These are phyloP conservation scores for Trichosporon sp. DNA, from an alignment of 1,284 basidiomycete genomes.

Conservation along the genomic window DNA sequence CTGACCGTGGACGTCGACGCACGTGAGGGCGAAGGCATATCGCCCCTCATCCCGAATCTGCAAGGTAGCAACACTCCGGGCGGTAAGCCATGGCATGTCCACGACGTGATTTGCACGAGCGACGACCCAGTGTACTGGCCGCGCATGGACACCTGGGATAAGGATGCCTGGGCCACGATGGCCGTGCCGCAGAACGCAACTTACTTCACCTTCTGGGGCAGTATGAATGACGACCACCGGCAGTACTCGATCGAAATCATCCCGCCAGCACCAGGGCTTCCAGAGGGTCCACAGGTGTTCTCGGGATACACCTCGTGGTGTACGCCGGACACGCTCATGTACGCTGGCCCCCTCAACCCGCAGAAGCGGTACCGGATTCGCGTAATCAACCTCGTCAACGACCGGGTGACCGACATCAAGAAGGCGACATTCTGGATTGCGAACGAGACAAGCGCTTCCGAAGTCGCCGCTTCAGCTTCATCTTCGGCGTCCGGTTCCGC, in stretches of 20 bases:
- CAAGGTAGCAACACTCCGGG: neutral
- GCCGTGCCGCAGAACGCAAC: neutral
- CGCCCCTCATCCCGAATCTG: neutral
- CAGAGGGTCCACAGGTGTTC: neutral
- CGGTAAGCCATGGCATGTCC: neutral
- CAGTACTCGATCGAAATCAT: neutral
- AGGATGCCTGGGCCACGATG: neutral
- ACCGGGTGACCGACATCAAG: neutral
- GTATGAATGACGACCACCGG: neutral
- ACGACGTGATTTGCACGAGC: neutral
- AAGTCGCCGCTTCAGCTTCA: neutral
- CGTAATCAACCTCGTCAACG: neutral
- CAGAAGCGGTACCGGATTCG: neutral
- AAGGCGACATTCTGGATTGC: constrained; percentile 3
- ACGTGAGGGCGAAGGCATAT: neutral
- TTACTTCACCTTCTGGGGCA: constrained; percentile 3
- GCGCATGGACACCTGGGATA: neutral
- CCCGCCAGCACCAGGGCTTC: neutral
- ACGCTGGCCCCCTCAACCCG: neutral
- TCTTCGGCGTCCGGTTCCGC: neutral
- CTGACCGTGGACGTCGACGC: neutral
- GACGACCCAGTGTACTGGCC: neutral
- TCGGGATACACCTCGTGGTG: neutral
- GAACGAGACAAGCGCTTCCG: neutral
- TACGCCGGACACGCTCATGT: constrained; percentile 1